These are phyloP conservation scores for Didymella glomerata DNA, from an alignment of 2,329 filamentous ascomycete genomes.

Conservation along the genomic window DNA sequence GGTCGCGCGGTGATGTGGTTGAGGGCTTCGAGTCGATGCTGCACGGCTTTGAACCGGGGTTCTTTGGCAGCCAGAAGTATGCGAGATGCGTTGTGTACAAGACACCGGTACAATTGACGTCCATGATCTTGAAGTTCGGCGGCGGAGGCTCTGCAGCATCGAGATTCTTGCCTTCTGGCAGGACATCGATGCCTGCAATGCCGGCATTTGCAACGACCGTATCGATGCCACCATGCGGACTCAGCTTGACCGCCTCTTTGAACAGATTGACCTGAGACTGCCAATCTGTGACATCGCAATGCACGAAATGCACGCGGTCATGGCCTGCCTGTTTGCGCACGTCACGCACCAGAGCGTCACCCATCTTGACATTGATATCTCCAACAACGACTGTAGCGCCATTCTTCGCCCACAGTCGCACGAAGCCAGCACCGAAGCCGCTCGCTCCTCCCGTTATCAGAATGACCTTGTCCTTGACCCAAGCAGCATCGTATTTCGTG, in stretches of 20 bases:
- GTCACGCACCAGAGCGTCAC: slow-evolving; percentile 63
- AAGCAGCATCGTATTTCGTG: slow-evolving; percentile 46
- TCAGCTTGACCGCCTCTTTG: slow-evolving; percentile 63
- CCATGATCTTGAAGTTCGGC: slow-evolving; percentile 63
- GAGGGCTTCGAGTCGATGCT: slow-evolving; percentile 43
- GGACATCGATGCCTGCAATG: slow-evolving; percentile 57
- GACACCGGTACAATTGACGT: slow-evolving; percentile 71
- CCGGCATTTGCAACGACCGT: slow-evolving; percentile 73
- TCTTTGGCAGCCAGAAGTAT: slow-evolving; percentile 65
- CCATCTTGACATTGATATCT: slow-evolving; percentile 66
- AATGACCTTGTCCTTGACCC: slow-evolving; percentile 51
- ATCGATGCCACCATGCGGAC: slow-evolving; percentile 65
- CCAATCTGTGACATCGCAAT: slow-evolving; percentile 73
- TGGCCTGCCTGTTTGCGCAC: slow-evolving; percentile 57
- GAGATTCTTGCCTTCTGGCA: slow-evolving; percentile 60
- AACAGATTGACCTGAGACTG: slow-evolving; percentile 70
- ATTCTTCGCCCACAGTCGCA: slow-evolving; percentile 47
- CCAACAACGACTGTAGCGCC: slow-evolving; percentile 69
- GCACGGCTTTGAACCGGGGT: slow-evolving; percentile 55
- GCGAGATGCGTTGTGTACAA: slow-evolving; percentile 72
- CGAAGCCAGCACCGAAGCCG: slow-evolving; percentile 53
- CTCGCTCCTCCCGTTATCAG: slow-evolving; percentile 52
- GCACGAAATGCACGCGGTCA: slow-evolving; percentile 62
- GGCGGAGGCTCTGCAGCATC: slow-evolving; percentile 57
- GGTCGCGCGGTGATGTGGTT: slow-evolving; percentile 54